Evolutionary conservation across 805 yeast genomes (phyloP).

Genomic region (Pichia pseudocactophila): DNA sequence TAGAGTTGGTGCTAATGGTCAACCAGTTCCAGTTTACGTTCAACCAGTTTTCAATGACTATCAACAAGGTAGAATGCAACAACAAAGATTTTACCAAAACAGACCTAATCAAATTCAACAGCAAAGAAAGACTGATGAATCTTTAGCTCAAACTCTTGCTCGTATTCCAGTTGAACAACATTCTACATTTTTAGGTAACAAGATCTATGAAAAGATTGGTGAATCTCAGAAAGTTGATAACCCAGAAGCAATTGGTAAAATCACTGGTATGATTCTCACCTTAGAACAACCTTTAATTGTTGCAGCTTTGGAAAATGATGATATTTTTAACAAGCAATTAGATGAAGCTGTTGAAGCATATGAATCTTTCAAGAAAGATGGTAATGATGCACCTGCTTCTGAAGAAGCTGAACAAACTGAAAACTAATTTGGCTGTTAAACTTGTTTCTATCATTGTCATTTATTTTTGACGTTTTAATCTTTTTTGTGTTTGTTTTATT

Average conservation of each 20-base stretch:
- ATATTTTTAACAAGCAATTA: constrained; percentile 80
- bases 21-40: constrained; percentile 73
- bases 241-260: constrained; percentile 94
- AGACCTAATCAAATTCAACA: constrained; percentile 24
- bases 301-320: constrained; percentile 83
- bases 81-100: constrained; percentile 40
- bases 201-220: constrained; percentile 85
- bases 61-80: constrained; percentile 43
- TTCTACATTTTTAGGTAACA: constrained; percentile 97
- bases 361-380: constrained; percentile 68
- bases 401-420: constrained; percentile 7
- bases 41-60: constrained; percentile 70
- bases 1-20: constrained; percentile 74
- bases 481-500: constrained; percentile 6
- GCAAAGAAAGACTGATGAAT: constrained; percentile 23
- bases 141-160: constrained; percentile 54
- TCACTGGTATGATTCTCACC: constrained; percentile 97
- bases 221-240: constrained; percentile 82
- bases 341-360: constrained; percentile 92
- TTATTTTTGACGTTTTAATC: constrained; percentile 2
- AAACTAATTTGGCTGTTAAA: background rate
- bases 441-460: too few species aligned
- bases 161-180: constrained; percentile 79
- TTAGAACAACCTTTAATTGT: constrained; percentile 87
- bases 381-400: constrained; percentile 8